Conservation (phyloP, 2,329 filamentous ascomycete genomes). For the Parafenestella ontariensis region DNA sequence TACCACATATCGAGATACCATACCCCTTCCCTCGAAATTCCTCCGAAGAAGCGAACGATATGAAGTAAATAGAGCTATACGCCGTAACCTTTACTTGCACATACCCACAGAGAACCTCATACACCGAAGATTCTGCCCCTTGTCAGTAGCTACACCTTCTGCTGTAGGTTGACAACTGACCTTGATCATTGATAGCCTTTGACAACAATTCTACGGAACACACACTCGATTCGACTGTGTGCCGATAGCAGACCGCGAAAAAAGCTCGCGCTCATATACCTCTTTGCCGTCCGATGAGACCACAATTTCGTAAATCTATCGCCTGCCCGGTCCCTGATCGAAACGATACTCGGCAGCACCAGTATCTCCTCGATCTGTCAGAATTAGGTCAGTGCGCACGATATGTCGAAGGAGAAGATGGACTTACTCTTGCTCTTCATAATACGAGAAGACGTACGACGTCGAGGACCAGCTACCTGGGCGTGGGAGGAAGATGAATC, state of each 20-base stretch:
- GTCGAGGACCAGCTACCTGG: background rate
- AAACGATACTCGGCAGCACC: background rate
- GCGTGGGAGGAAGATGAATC: background rate
- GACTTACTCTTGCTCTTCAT: conserved; percentile 14
- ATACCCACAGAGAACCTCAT: background rate
- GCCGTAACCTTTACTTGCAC: background rate
- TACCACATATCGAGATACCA: background rate
- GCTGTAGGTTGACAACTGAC: background rate
- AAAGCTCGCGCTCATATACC: background rate
- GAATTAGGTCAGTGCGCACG: background rate
- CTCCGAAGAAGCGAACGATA: background rate
- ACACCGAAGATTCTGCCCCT: background rate
- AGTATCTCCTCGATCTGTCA: conserved; percentile 3
- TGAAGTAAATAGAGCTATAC: background rate
- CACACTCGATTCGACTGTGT: too few relatives aligned
- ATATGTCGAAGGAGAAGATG: too few relatives aligned
- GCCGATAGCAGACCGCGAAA: background rate
- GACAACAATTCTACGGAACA: background rate
- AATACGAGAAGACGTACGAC: conserved; percentile 5
- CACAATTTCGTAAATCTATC: background rate
- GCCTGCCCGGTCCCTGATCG: background rate
- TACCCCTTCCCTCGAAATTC: too few relatives aligned
- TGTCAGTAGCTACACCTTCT: background rate
- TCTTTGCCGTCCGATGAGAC: background rate
- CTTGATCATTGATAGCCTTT: background rate